Base-by-base conservation (phyloP, 2,329 filamentous ascomycete genomes). In the Penicillium vulpinum region DNA sequence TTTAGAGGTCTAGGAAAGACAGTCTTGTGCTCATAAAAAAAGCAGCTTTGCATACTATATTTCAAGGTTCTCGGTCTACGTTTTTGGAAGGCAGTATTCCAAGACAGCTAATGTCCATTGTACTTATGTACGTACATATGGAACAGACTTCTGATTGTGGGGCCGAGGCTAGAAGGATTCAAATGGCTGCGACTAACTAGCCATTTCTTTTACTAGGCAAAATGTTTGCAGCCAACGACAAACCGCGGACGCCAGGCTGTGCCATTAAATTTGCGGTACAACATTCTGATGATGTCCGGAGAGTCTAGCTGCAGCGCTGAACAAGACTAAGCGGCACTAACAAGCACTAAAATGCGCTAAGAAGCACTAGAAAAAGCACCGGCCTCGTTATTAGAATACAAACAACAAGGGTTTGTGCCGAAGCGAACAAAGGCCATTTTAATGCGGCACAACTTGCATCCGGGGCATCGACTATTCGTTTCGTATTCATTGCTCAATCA, bases 331-430 rank as follows among this genome's bases (percentile, higher is more conserved):
- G 9, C 26, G 26, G 26, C 26, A 9, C 26, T 28, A 35, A 16
- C 16, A 16, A 35, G 15, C 31, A 51, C 45, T n/a, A n/a, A n/a
- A n/a, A n/a, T n/a, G n/a, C n/a, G n/a, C n/a, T n/a, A n/a, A n/a
- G n/a, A n/a, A n/a, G n/a, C n/a, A n/a, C n/a, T n/a, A n/a, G n/a
- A n/a, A 16, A 35, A 16, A 35, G 15, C 31, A 51, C 45, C 41
- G 28, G 45, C 45, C 40, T 45, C 16, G 21, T 33, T 48, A 54
- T 10, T 57, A 45, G 28, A 57, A 35, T 51, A 50, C 50, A 11
- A 50, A 51, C 28, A 35, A 51, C 50, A 57, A 57, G 54, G 54
- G 40, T 54, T 39, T 43, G 40, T 18, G 29, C 50, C 46, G 50
- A 51, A 57, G 57, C 50, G 38, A 57, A 38, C 26, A 38, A 7